Evolutionary conservation across 371 early-diverging fungal species (phyloP).

Genomic region (Actinomortierella wolfii): DNA sequence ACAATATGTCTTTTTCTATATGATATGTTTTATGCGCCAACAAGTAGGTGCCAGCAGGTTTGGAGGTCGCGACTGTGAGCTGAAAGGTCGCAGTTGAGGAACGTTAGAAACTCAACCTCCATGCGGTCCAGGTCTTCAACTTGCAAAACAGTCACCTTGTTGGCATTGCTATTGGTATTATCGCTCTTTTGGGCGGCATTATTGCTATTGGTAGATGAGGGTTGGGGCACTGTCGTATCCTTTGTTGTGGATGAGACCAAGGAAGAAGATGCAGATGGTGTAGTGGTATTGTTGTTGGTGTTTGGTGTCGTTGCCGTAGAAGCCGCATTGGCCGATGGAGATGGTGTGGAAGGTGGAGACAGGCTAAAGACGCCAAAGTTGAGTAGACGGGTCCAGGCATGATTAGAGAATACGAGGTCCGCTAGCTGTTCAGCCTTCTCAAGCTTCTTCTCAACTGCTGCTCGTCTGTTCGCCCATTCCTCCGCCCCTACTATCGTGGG

Average conservation of each 20-base stretch:
- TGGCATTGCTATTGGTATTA: neutral
- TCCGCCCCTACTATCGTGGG: no score
- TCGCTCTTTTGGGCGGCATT: neutral
- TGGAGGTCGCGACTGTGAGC: constrained; percentile 32
- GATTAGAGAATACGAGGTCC: constrained; percentile 37
- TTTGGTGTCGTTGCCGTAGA: constrained; percentile 1
- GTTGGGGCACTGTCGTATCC: no score
- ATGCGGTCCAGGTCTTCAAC: constrained; percentile 45
- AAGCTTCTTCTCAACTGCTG: no score
- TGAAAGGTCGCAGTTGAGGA: constrained; percentile 53
- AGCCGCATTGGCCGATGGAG: neutral
- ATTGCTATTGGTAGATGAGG: constrained; percentile 1
- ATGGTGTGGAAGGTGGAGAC: neutral
- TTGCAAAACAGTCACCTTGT: constrained; percentile 12
- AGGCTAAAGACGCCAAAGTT: constrained; percentile 28
- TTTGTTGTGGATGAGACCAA: constrained; percentile 1
- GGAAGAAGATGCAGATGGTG: constrained; percentile 2
- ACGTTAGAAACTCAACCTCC: constrained; percentile 64
- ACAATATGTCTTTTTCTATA: no score
- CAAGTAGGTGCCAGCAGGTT: constrained; percentile 42
- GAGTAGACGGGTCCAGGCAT: constrained; percentile 39
- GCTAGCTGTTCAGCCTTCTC: neutral
- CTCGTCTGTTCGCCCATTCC: no score
- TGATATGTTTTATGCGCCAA: constrained; percentile 5
- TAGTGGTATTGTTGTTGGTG: constrained; percentile 15